Base-by-base conservation (phyloP, 148 eudicot genomes). In the Selenicereus undatus region DNA sequence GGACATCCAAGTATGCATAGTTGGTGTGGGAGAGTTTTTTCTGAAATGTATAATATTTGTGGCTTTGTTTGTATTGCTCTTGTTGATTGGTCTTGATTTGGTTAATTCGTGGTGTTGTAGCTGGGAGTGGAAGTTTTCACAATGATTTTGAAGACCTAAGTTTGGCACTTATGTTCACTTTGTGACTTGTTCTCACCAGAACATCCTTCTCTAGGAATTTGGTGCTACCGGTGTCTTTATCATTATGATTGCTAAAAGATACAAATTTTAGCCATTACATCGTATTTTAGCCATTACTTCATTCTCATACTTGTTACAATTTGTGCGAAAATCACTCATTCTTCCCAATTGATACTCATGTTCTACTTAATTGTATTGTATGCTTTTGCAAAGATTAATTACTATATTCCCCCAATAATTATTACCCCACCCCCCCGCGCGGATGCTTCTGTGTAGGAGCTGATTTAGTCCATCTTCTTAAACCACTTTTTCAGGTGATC, bases 401-500 rank as follows among this genome's bases (percentile, higher is more conserved):
- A 8, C 2, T 32, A 32, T 32, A 32, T 32, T 32, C 32, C 32
- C 32, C 32, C 32, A 32, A 32, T 32, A 32, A 32, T 1, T 32
- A 32, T 32, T 32, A 1, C 32, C 32, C 32, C 32, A 1, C 32
- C 32, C 32, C 32, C 32, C 32, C 32, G 1, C 32, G 32, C 32
- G 32, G 32, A 16, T 24, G 11, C 29, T 27, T 73, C n/a, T 29
- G 21, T 75, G 42, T 21, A 5, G 2, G 75, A 60, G 36, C 76
- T 79, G 22, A 78, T 45, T 26, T 0, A 12, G 73, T 42, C 16
- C 30, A 26, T 43, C 30, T n/a, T n/a, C n/a, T 75, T 32, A 9
- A 20, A 22, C 58, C 14, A 60, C 14, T 20, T 51, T 32, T 70
- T 65, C 65, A 70, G 85, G 80, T 62, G 56, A 1, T 78, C 39